These are phyloP conservation scores for Asterochloris erici DNA, from an alignment of 139 green algal species.

Conservation along the genomic window DNA sequence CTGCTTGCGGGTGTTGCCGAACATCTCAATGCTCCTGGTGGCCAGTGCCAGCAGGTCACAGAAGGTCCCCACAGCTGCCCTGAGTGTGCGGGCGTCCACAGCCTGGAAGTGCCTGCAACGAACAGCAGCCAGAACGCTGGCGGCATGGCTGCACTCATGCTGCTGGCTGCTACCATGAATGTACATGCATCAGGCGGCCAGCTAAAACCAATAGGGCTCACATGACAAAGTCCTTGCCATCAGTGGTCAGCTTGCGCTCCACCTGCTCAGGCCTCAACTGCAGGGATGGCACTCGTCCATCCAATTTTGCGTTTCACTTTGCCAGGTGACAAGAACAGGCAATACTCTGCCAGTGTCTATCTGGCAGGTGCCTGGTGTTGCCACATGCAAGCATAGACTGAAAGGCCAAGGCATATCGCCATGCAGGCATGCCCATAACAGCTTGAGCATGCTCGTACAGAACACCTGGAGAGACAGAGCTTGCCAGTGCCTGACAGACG, in stretches of 20 bases:
- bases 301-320: background rate
- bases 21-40: constrained; percentile 33
- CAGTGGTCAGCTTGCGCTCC: constrained; percentile 17
- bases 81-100: constrained; percentile 33
- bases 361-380: background rate
- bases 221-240: constrained; percentile 28
- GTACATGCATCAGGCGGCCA: background rate
- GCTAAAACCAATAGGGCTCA: background rate
- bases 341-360: background rate
- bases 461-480: background rate
- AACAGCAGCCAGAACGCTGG: background rate
- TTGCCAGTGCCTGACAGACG: background rate
- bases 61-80: constrained; percentile 43
- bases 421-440: background rate
- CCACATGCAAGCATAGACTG: background rate
- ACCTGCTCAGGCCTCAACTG: constrained; percentile 43
- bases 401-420: background rate
- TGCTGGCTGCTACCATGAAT: background rate
- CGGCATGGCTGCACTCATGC: background rate
- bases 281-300: background rate
- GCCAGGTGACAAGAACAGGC: background rate
- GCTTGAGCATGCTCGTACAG: background rate
- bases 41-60: constrained; percentile 40
- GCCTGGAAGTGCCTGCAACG: constrained; percentile 30
- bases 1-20: constrained; percentile 14